Base-by-base conservation (phyloP, 768 basidiomycete species). In the Mycena alexandri region DNA sequence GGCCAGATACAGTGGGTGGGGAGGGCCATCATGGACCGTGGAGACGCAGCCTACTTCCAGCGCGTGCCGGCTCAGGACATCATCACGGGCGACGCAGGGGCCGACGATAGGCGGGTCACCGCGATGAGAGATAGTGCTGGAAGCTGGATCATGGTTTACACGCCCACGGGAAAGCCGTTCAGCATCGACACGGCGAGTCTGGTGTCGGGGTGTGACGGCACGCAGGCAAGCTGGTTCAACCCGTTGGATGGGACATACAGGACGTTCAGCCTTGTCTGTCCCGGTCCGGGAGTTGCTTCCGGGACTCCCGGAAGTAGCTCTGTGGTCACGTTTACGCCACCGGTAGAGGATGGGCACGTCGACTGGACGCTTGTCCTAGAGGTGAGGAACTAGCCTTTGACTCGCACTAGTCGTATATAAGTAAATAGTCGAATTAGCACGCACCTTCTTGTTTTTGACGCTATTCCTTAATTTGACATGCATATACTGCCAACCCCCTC, bases 331-430 rank as follows among this genome's bases (percentile, higher is more conserved):
- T 51, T 51, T 24, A 51, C 48, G 48, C 48, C 48, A 9, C 48
- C 48, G 48, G 48, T 51, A 51, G 48, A 51, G 24, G 48, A 51
- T 24, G 48, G 48, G 25, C 48, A 51, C 48, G 48, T 51, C 48
- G 48, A 51, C 24, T 51, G 48, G 48, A 51, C 48, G 48, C 48
- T 51, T 51, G 48, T 51, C 48, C 48, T 51, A 51, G 48, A 51
- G 48, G 22, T 51, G 48, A 51, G n/a, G 24, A 2, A 51, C 48
- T 51, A 51, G 48, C 48, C 48, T 51, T 51, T 51, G 21, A 51
- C 25, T 51, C 48, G 48, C 21, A n/a, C n/a, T n/a, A n/a, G n/a
- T n/a, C n/a, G n/a, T n/a, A n/a, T n/a, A n/a, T n/a, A n/a, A n/a
- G n/a, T n/a, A n/a, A n/a, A n/a, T n/a, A n/a, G n/a, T n/a, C n/a